A percentile compares a stretch with the other conserved stretches of the same genome.
phyloP scores from a whole-genome alignment of 257 asterid species.

The Rehmannia glutinosa region DNA sequence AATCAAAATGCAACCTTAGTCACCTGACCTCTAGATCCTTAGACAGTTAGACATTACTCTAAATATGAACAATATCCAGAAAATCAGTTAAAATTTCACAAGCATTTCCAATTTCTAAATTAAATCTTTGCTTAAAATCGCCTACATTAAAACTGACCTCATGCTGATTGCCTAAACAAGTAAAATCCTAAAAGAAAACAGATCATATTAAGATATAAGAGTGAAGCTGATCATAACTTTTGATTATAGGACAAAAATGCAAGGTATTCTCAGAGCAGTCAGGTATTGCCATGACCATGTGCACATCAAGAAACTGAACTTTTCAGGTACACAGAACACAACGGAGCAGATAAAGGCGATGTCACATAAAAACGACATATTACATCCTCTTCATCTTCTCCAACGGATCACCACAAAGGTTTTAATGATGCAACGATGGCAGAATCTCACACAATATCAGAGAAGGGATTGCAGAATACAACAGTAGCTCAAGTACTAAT shows the following conservation, averaged over 20 bases:
- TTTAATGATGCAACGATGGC: constrained; percentile 13
- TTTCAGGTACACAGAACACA: constrained; percentile 3
- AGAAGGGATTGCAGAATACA: constrained; percentile 58
- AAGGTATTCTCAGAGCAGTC: constrained; percentile 37
- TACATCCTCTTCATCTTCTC: constrained; percentile 9
- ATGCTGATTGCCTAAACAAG: too few species aligned
- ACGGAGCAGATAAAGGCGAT: constrained; percentile 8
- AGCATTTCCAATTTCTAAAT: too few species aligned
- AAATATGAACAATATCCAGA: too few species aligned
- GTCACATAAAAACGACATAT: constrained; percentile 11
- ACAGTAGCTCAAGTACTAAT: constrained; percentile 56
- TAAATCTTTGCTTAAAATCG: too few species aligned
- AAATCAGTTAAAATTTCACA: too few species aligned
- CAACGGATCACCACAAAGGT: constrained; percentile 8
- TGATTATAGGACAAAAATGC: constrained; percentile 37
- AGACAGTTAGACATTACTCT: too few species aligned
- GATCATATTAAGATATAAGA: background rate
- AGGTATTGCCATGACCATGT: constrained; percentile 31
- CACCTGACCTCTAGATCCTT: too few species aligned
- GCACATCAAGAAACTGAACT: constrained; percentile 18
- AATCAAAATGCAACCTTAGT: too few species aligned
- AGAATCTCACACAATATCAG: constrained; percentile 26
- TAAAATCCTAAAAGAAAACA: background rate
- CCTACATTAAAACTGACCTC: too few species aligned
- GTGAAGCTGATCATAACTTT: background rate